Base-by-base conservation (phyloP, 1,284 basidiomycete species). In the Tilletiopsis washingtonensis region DNA sequence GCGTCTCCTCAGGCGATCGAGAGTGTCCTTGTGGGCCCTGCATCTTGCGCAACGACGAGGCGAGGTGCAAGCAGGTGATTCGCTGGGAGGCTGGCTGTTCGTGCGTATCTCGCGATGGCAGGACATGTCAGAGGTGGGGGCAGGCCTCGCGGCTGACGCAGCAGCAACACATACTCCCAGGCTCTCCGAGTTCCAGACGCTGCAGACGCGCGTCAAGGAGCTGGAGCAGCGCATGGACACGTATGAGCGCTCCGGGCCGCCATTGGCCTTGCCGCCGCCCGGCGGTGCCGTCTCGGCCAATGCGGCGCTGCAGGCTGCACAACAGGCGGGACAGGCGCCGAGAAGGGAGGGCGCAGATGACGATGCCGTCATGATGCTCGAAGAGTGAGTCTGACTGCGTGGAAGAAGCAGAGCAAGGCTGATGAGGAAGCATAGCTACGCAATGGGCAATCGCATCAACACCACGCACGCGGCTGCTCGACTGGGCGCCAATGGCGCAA, bases 351-450 rank as follows among this genome's bases (percentile, higher is more conserved):
- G 29, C 17, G 32, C 34, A 12, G 46, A 47, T 20, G 37, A 47
- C 11, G 46, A 47, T 47, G 46, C 46, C 26, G 46, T 42, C n/a
- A 47, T 47, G 46, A 47, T 47, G 46, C 24, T 47, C 34, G 46
- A 47, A 42, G 25, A 43, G 14, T 43, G 12, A 21, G 12, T 15
- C 11, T 11, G 12, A 11, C 15, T n/a, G n/a, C n/a, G n/a, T n/a
- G n/a, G n/a, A n/a, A n/a, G n/a, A n/a, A n/a, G n/a, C n/a, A n/a
- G n/a, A n/a, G n/a, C n/a, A n/a, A n/a, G n/a, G n/a, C n/a, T n/a
- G n/a, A n/a, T n/a, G n/a, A n/a, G n/a, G n/a, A n/a, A n/a, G n/a
- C 25, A n/a, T n/a, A 40, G 39, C 37, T 40, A 27, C 17, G 46
- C 46, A 11, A 47, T 47, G 46, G 46, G 46, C 11, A 47, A 47